These are phyloP conservation scores for Didymella lethalis DNA, from an alignment of 2,329 filamentous ascomycete genomes.

Conservation along the genomic window DNA sequence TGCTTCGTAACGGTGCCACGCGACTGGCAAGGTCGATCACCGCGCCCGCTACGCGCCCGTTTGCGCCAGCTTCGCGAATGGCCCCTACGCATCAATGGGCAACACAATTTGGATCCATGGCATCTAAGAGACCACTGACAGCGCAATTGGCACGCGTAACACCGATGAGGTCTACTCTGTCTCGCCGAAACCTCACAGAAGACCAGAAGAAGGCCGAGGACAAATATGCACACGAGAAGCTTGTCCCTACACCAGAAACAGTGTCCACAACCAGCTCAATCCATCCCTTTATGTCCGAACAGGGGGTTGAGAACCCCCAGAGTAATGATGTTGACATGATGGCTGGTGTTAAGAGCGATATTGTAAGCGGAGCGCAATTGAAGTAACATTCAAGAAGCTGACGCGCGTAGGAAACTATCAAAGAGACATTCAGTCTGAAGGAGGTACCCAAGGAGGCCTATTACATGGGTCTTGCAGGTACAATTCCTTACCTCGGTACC, in stretches of 20 bases:
- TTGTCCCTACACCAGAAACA: conserved; percentile 66
- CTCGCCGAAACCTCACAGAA: conserved; percentile 55
- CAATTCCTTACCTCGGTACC: conserved; percentile 75
- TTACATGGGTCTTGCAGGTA: conserved; percentile 60
- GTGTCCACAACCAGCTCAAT: conserved; percentile 66
- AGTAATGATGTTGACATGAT: conserved; percentile 55
- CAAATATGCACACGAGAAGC: conserved; percentile 61
- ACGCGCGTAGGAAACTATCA: conserved; percentile 54
- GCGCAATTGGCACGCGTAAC: conserved; percentile 42
- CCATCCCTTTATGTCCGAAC: conserved; percentile 53
- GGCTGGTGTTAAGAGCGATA: conserved; percentile 52
- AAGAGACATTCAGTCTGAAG: conserved; percentile 57
- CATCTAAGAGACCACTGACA: conserved; percentile 46
- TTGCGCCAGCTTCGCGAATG: conserved; percentile 34
- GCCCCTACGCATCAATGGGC: conserved; percentile 45
- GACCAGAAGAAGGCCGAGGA: conserved; percentile 65
- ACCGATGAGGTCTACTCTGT: conserved; percentile 43
- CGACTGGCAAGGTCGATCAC: conserved; percentile 52
- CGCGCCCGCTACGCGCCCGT: conserved; percentile 40
- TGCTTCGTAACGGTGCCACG: conserved; percentile 57
- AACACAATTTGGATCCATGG: conserved; percentile 54
- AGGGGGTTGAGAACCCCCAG: conserved; percentile 34
- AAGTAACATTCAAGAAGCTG: conserved; percentile 2
- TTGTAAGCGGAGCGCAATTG: conserved; percentile 35
- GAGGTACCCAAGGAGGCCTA: conserved; percentile 59